A percentile compares a stretch with the other conserved stretches of the same genome.
Evolutionary conservation across 2,329 filamentous ascomycete genomes (phyloP).

Genomic region (Fusarium paranaense): DNA sequence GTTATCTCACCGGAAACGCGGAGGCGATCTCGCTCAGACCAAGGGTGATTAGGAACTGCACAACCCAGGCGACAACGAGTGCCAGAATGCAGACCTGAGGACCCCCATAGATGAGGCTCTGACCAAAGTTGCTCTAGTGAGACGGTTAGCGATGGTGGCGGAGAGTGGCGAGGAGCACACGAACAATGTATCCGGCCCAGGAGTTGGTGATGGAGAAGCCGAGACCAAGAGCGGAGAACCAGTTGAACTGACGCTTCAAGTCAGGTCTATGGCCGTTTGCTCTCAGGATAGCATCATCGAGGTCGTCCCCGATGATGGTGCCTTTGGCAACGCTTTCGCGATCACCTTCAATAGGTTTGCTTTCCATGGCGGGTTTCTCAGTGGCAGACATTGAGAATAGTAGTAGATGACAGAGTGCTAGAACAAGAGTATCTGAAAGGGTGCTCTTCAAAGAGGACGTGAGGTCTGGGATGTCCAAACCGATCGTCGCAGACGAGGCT

Average conservation of each 20-base stretch:
- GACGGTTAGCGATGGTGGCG: background rate
- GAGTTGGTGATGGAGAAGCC: constrained; percentile 27
- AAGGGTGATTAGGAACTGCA: constrained; percentile 18
- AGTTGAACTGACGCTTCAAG: constrained; percentile 23
- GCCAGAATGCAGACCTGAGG: constrained; percentile 13
- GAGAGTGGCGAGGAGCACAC: background rate
- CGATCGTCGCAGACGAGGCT: background rate
- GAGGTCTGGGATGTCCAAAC: background rate
- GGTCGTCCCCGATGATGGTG: constrained; percentile 1
- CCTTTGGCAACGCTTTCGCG: constrained; percentile 9
- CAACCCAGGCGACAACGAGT: constrained; percentile 13
- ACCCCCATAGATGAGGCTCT: constrained; percentile 21
- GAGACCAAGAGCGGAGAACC: constrained; percentile 18
- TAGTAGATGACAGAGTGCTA: background rate
- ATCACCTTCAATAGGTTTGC: background rate
- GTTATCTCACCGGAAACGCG: constrained; percentile 17
- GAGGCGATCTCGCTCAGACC: constrained; percentile 23
- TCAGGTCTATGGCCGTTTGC: constrained; percentile 20
- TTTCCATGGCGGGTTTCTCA: background rate
- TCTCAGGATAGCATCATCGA: constrained; percentile 17
- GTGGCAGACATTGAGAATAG: background rate
- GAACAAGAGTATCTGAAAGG: background rate
- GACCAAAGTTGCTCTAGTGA: constrained; percentile 16
- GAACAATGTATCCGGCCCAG: constrained; percentile 20
- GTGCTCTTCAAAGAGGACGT: background rate